Base-by-base conservation (phyloP, 1,284 basidiomycete genomes). In the Uromyces viciae-fabae region DNA sequence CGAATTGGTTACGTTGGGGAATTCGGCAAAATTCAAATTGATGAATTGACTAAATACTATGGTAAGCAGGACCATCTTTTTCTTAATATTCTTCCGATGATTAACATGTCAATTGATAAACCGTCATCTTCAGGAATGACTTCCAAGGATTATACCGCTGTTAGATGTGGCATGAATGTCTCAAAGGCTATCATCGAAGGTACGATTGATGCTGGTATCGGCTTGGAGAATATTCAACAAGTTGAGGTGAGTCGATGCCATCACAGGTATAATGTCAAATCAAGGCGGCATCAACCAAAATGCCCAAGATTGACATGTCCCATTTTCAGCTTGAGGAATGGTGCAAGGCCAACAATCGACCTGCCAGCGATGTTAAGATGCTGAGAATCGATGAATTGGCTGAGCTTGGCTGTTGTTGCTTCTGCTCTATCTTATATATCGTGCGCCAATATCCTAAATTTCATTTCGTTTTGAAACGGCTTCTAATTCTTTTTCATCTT, bases 1-100 rank as follows among this genome's bases (percentile, higher is more conserved):
- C 86, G 84, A 83, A 88, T 86, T 85, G 82, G 86, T 82, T 85
- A 88, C 85, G 84, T 88, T 83, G 84, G 87, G 83, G 82, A 88
- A 79, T 86, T 86, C 82, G 85, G 84, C 82, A 85, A 87, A 85
- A 85, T 88, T 85, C 85, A 89, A 83, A 82, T 87, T 84, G 82
- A 85, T 79, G 84, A 84, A 82, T 82, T 84, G 56, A 84, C 83
- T 52, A 82, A 83, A 60, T 81, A 83, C 60, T 84, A 84, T 78
- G 83, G 84, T 77, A 25, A 73, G 68, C 66, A n/a, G 38, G 25
- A 74, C 22, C 31, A 58, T 75, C 49, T 71, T 17, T 17, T 22
- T n/a, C n/a, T n/a, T n/a, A n/a, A n/a, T n/a, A n/a, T n/a, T n/a
- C n/a, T 9, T 25, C 25, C 15, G 38, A 28, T 31, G 25, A 78